Evolutionary conservation across 768 basidiomycete species (phyloP).

Genomic region (Rhodotorula diobovata): DNA sequence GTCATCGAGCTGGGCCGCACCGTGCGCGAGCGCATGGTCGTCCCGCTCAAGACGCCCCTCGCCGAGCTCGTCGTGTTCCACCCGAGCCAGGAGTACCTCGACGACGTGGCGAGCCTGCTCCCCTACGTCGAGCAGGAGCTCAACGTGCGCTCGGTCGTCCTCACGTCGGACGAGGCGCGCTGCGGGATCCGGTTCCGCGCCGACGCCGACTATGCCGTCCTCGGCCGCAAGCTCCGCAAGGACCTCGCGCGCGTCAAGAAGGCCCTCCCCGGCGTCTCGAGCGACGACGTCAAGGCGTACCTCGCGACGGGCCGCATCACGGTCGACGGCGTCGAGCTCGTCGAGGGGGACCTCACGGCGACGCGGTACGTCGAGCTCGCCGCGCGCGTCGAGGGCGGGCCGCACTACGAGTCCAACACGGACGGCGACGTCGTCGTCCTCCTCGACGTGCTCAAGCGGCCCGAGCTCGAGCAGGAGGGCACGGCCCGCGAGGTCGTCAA

Average conservation of each 20-base stretch:
- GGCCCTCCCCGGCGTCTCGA: conserved; percentile 71
- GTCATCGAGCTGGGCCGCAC: conserved; percentile 88
- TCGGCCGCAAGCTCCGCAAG: conserved; percentile 89
- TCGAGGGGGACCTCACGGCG: conserved; percentile 83
- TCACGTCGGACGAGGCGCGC: conserved; percentile 77
- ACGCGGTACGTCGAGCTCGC: conserved; percentile 84
- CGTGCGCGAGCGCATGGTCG: conserved; percentile 76
- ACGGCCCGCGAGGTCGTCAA: conserved; percentile 84
- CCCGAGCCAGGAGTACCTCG: conserved; percentile 71
- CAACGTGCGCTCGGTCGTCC: conserved; percentile 83
- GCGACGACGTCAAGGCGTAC: conserved; percentile 76
- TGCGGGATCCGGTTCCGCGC: conserved; percentile 88
- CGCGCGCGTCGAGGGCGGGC: conserved; percentile 55
- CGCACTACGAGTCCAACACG: conserved; percentile 66
- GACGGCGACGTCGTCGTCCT: conserved; percentile 93
- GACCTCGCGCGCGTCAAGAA: conserved; percentile 84
- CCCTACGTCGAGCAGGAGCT: conserved; percentile 89
- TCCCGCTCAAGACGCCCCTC: conserved; percentile 90
- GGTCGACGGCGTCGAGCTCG: conserved; percentile 83
- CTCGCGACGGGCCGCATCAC: conserved; percentile 66
- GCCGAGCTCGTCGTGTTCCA: conserved; percentile 93
- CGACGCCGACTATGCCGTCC: conserved; percentile 88
- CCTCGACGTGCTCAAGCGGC: conserved; percentile 80
- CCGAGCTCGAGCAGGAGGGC: conserved; percentile 81
- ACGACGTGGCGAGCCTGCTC: conserved; percentile 75